Evolutionary conservation across 176 grass and related monocot genomes (phyloP), one percentile per base, ranked within the genome.

Genomic region (Saccharum officinarum): DNA sequence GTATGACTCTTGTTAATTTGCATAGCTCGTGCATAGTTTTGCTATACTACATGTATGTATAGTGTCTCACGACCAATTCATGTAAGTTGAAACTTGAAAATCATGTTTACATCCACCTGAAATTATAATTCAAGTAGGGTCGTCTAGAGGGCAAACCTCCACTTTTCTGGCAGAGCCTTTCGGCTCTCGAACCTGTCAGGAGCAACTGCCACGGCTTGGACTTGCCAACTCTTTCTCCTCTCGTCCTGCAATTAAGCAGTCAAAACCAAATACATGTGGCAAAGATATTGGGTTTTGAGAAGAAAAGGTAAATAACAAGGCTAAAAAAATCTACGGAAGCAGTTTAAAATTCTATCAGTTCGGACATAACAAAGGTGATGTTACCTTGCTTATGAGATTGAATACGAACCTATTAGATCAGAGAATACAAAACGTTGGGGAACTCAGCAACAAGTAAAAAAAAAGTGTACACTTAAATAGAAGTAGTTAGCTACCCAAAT

Each of bases 11-110:
- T 44, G 55, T 14, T 65, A 17, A 54, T 73, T 54, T 45, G 42
- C 42, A 45, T 41, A 63, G 23, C 31, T 50, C 47, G 77, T 90
- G 76, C 76, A 74, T 63, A 81, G 25, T n/a, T 18, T 33, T 76
- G 25, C 33, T 38, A 81, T 68, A 34, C 47, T 4, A 6, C 17
- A 44, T 3, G 34, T 36, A 4, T 37, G 47, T 37, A 36, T 41
- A 62, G 73, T 13, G 54, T 7, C 33, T 73, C 42, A 25, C 31
- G 23, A 1, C 11, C 57, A 61, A 25, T 61, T 61, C 57, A 61
- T 61, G 57, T 61, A 76, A 75, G 13, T 55, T 59, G 14, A 36
- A 36, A 36, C 34, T 36, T 36, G 34, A 6, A 30, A 20, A 16
- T 10, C 45, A 81, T 39, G 22, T 70, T 40, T 28, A 40, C 34